phyloP scores from a whole-genome alignment of 2,329 filamentous ascomycete species.

The Tolypocladium endophyticum region DNA sequence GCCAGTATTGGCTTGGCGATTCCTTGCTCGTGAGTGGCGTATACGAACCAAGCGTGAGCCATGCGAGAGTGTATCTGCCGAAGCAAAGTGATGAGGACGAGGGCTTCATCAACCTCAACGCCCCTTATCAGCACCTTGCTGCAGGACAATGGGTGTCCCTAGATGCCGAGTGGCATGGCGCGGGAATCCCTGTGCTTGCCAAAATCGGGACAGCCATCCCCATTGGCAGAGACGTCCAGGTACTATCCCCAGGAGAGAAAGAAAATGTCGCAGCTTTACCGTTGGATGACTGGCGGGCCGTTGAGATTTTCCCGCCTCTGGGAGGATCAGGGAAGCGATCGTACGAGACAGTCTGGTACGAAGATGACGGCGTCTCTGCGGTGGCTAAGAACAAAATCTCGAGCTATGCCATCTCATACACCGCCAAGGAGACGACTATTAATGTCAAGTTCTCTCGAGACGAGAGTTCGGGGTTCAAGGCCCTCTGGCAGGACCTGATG shows the following conservation, averaged over 20 bases:
- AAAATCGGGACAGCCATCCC: conserved; percentile 28
- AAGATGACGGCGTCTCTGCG: conserved; percentile 26
- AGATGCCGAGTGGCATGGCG: conserved; percentile 30
- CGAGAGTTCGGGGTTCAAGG: conserved; percentile 20
- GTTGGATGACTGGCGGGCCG: conserved; percentile 28
- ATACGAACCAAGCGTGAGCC: conserved; percentile 45
- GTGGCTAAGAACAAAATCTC: conserved; percentile 20
- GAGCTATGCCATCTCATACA: conserved; percentile 19
- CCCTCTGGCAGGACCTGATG: conserved; percentile 21
- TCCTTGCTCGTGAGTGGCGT: conserved; percentile 56
- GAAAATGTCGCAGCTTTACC: conserved; percentile 26
- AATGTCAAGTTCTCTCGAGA: conserved; percentile 16
- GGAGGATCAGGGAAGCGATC: conserved; percentile 9
- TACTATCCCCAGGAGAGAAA: conserved; percentile 23
- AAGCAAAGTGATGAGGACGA: conserved; percentile 27
- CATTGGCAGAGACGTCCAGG: conserved; percentile 24
- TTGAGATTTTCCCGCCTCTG: conserved; percentile 31
- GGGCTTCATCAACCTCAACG: conserved; percentile 53
- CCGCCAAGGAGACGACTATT: conserved; percentile 8
- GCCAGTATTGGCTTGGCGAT: conserved; percentile 67
- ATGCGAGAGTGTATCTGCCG: conserved; percentile 52
- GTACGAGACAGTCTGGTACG: conserved; percentile 22
- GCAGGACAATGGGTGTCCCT: conserved; percentile 29
- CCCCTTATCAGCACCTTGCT: conserved; percentile 46
- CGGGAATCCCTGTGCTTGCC: conserved; percentile 27